Conservation (phyloP, 2,329 filamentous ascomycete species). For the Beauveria asiatica region DNA sequence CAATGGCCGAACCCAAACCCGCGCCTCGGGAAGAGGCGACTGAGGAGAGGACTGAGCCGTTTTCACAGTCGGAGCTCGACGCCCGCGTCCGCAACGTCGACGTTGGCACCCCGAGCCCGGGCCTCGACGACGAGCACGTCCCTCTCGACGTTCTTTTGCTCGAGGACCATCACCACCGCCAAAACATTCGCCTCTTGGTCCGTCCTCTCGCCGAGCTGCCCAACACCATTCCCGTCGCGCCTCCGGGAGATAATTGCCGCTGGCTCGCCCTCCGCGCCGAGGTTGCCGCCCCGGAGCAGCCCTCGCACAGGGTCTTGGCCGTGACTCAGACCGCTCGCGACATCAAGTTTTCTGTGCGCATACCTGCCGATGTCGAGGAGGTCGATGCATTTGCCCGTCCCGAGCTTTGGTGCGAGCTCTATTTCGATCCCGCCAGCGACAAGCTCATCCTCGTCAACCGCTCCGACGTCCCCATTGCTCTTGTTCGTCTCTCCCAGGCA, state of each 20-base stretch:
- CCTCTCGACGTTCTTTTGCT: conserved; percentile 45
- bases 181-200: conserved; percentile 50
- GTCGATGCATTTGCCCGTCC: conserved; percentile 36
- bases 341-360: conserved; percentile 51
- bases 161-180: conserved; percentile 43
- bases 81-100: conserved; percentile 38
- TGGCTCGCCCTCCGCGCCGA: conserved; percentile 50
- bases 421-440: conserved; percentile 51
- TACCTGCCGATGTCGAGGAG: conserved; percentile 44
- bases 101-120: conserved; percentile 30
- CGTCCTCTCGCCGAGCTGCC: conserved; percentile 44
- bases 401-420: conserved; percentile 50
- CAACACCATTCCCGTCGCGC: conserved; percentile 45
- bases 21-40: conserved; percentile 30
- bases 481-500: conserved; percentile 37
- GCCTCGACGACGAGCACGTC: conserved; percentile 34
- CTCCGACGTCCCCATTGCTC: conserved; percentile 44
- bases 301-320: conserved; percentile 48
- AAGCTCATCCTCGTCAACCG: conserved; percentile 48
- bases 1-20: conserved; percentile 39
- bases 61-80: conserved; percentile 48
- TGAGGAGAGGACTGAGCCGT: conserved; percentile 50
- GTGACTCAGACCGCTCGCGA: conserved; percentile 52
- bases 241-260: conserved; percentile 45
- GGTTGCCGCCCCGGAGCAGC: conserved; percentile 40